Evolutionary conservation across 495 filamentous ascomycete species (phyloP).

Genomic region (Cetradonia linearis): DNA sequence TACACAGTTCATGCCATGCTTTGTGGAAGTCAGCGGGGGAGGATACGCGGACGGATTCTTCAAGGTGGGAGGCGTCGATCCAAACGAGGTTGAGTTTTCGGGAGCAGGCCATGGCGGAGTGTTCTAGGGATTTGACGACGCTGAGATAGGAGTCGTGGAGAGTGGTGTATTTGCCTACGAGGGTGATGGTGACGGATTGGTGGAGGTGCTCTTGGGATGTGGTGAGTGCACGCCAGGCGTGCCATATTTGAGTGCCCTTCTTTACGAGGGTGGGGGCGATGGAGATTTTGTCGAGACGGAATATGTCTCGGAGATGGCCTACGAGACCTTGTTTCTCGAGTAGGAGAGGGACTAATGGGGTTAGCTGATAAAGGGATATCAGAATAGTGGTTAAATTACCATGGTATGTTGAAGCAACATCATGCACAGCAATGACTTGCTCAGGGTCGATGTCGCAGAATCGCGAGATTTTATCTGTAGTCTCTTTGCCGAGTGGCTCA

Average conservation of each 20-base stretch:
- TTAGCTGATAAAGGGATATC: background rate
- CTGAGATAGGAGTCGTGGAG: conserved; percentile 77
- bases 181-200: conserved; percentile 66
- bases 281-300: conserved; percentile 46
- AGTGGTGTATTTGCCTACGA: conserved; percentile 85
- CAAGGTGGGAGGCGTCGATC: conserved; percentile 78
- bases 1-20: conserved; percentile 74
- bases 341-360: conserved; percentile 60
- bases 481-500: conserved; percentile 54
- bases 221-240: conserved; percentile 62
- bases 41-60: conserved; percentile 43
- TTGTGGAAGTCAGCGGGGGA: conserved; percentile 72
- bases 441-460: conserved; percentile 72
- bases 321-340: conserved; percentile 72
- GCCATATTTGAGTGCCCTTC: conserved; percentile 57
- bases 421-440: conserved; percentile 76
- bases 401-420: conserved; percentile 81
- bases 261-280: conserved; percentile 37
- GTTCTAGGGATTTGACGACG: conserved; percentile 77
- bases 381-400: background rate
- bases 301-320: conserved; percentile 44
- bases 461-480: conserved; percentile 77
- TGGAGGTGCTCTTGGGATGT: conserved; percentile 48
- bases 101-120: conserved; percentile 76
- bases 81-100: conserved; percentile 71